Conservation (phyloP, 2,329 filamentous ascomycete genomes). For the Colletotrichum noveboracense region DNA sequence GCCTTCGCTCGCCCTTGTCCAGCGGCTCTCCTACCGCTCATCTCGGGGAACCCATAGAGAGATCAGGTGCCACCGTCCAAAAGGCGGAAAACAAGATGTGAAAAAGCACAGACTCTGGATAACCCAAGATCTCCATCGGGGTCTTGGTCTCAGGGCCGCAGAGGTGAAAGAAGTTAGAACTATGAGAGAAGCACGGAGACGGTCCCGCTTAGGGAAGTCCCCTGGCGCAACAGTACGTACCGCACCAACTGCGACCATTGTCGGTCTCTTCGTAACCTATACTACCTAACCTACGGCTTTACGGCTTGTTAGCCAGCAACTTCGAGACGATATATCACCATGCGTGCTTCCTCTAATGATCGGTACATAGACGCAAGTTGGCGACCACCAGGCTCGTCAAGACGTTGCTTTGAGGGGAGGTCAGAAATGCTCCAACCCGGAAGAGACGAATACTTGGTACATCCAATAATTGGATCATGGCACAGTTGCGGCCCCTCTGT, state of each 20-base stretch:
- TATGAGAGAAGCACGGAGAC: conserved; percentile 2
- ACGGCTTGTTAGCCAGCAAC: neutral
- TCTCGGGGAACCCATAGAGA: neutral
- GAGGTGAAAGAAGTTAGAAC: neutral
- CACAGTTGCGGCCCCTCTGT: neutral
- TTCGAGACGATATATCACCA: neutral
- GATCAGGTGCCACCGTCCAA: neutral
- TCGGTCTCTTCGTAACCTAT: neutral
- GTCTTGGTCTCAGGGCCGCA: neutral
- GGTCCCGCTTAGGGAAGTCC: conserved; percentile 1
- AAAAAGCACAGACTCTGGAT: conserved; percentile 1
- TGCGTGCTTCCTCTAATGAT: neutral
- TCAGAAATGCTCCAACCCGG: neutral
- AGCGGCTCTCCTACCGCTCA: neutral
- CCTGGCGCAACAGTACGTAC: neutral
- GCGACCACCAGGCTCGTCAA: neutral
- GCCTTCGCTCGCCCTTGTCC: neutral
- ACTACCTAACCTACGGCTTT: neutral
- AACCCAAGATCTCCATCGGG: conserved; percentile 6
- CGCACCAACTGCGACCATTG: neutral
- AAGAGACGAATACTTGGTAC: neutral
- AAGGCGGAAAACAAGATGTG: neutral
- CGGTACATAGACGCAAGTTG: neutral
- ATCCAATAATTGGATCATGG: neutral
- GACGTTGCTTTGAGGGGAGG: neutral